Percentiles rank a stretch among this genome's conserved stretches.
Evolutionary conservation across 2,329 filamentous ascomycete genomes (phyloP).

Genomic region (Pseudocercospora fuligena): DNA sequence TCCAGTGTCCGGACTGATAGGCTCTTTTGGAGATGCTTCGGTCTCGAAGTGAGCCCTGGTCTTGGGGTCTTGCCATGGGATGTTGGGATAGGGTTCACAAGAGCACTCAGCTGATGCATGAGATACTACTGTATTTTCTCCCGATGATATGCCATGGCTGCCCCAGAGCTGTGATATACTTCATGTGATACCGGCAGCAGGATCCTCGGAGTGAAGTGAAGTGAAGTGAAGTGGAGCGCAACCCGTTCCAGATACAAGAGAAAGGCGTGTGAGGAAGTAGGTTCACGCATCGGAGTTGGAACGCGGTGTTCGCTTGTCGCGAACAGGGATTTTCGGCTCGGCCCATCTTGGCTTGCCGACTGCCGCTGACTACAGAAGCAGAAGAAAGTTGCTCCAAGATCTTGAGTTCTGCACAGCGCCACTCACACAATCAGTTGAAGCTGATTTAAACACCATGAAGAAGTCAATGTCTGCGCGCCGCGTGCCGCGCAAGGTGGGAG

Average conservation of each 20-base stretch:
- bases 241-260: no score
- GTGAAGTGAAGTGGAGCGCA: no score
- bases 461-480: conserved; percentile 60
- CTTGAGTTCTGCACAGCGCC: neutral
- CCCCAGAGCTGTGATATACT: no score
- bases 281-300: no score
- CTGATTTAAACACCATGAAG: conserved; percentile 53
- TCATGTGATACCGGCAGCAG: no score
- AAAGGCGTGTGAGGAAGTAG: no score
- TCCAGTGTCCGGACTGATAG: neutral
- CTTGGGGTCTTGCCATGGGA: neutral
- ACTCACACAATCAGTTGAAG: neutral
- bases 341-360: neutral
- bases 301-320: neutral
- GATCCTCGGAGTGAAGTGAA: no score
- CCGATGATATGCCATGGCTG: no score
- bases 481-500: conserved; percentile 78
- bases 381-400: neutral
- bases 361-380: neutral
- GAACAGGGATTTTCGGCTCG: neutral
- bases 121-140: no score
- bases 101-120: no score
- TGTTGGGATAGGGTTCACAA: no score
- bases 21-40: neutral
- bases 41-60: neutral